Conservation (phyloP, 805 yeast species). For the Yarrowia hollandica region DNA sequence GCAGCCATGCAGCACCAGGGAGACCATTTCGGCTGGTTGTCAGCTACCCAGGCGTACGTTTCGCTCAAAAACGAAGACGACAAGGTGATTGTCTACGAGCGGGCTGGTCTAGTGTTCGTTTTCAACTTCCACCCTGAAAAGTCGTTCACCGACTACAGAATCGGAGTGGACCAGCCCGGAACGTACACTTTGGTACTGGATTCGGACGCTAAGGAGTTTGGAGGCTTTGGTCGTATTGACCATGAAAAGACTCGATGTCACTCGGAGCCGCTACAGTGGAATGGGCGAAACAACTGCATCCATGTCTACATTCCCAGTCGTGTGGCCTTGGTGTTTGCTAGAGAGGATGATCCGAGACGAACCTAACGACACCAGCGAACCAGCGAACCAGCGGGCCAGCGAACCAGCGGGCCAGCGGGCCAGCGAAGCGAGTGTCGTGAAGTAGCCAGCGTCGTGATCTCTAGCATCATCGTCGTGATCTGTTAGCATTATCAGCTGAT, state of each 20-base stretch:
- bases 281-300: constrained; percentile 68
- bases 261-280: constrained; percentile 80
- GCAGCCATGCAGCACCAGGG: constrained; percentile 80
- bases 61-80: constrained; percentile 87
- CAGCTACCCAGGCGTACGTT: constrained; percentile 73
- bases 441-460: too few species aligned
- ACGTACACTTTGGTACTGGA: constrained; percentile 71
- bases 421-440: too few species aligned
- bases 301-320: constrained; percentile 83
- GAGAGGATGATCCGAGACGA: constrained; percentile 16
- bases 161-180: constrained; percentile 86
- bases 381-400: too few species aligned
- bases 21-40: constrained; percentile 66
- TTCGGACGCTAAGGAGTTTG: constrained; percentile 68
- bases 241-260: constrained; percentile 53
- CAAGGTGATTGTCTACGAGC: constrained; percentile 84
- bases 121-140: constrained; percentile 89
- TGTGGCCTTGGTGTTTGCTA: constrained; percentile 61
- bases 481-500: too few species aligned
- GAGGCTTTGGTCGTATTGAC: constrained; percentile 80
- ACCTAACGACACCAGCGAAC: too few species aligned
- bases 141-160: constrained; percentile 80
- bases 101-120: constrained; percentile 78
- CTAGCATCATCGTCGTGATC: too few species aligned
- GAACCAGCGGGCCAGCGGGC: too few species aligned